Evolutionary conservation across 1,284 basidiomycete genomes (phyloP).

Genomic region (Cryptococcus wingfieldii): DNA sequence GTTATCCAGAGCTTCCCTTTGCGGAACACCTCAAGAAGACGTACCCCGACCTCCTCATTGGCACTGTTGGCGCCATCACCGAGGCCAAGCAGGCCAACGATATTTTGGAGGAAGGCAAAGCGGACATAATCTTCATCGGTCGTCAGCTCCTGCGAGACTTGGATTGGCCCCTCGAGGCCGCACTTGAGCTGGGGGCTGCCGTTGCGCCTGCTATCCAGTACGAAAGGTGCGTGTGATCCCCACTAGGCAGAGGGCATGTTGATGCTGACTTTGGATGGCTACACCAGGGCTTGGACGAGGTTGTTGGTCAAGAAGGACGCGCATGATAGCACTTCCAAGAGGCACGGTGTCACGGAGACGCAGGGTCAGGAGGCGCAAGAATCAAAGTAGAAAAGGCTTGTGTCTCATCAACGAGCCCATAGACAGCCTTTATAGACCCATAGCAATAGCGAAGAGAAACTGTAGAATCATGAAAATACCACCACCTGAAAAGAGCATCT

Average conservation of each 20-base stretch:
- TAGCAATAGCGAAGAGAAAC: no score
- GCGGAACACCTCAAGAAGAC: slow-evolving; percentile 65
- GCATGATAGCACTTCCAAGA: slow-evolving; percentile 8
- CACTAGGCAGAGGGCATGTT: not conserved
- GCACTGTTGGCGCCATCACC: slow-evolving; percentile 71
- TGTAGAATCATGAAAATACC: no score
- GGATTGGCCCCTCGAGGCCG: slow-evolving; percentile 47
- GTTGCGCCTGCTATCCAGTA: slow-evolving; percentile 47
- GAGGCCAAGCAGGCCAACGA: slow-evolving; percentile 62
- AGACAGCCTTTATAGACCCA: no score
- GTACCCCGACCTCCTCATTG: slow-evolving; percentile 57
- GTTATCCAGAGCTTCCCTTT: slow-evolving; percentile 58
- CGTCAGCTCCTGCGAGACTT: slow-evolving; percentile 54
- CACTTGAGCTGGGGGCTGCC: slow-evolving; percentile 42
- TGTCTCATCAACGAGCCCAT: no score
- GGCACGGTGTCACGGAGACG: slow-evolving; percentile 6
- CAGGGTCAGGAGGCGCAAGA: no score
- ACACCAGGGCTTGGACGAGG: slow-evolving; percentile 58
- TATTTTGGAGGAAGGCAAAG: slow-evolving; percentile 61
- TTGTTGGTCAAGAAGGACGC: slow-evolving; percentile 50
- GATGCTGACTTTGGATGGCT: slow-evolving; percentile 50
- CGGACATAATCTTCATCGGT: slow-evolving; percentile 66
- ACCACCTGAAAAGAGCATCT: no score
- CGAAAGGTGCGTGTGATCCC: slow-evolving; percentile 25
- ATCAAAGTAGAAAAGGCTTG: no score